Percentiles rank a stretch among this genome's conserved stretches.
Evolutionary conservation across 163 green algal genomes (phyloP).

Genomic region (Scenedesmus sp.): DNA sequence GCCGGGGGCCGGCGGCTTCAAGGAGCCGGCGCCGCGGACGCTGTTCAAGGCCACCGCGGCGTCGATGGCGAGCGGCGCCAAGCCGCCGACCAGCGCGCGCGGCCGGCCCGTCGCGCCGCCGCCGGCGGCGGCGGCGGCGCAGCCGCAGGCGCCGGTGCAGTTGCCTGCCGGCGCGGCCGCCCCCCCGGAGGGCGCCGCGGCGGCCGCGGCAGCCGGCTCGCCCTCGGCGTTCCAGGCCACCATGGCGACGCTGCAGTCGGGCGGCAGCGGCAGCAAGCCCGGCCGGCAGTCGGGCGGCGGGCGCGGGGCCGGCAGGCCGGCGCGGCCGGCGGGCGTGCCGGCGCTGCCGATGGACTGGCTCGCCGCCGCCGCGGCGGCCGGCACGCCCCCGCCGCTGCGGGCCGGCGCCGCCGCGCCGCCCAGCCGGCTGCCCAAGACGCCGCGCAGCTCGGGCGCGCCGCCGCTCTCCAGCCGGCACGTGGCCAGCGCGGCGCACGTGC

Average conservation of each 20-base stretch:
- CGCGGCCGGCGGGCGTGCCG: slow-evolving; percentile 8
- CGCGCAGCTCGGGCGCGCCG: neutral
- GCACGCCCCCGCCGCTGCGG: neutral
- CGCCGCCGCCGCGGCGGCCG: neutral
- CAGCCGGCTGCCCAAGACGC: slow-evolving; percentile 33
- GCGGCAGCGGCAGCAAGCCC: neutral
- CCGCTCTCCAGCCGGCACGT: slow-evolving; percentile 23
- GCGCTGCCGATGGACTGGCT: slow-evolving; percentile 12
- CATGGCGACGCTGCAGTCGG: slow-evolving; percentile 26
- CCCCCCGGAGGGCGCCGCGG: neutral
- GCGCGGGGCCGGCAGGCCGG: slow-evolving; percentile 5
- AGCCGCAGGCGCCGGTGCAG: neutral
- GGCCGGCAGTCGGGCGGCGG: too few relatives aligned
- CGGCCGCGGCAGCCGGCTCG: neutral
- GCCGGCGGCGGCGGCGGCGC: too few relatives aligned
- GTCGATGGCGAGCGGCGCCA: neutral
- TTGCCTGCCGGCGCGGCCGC: neutral
- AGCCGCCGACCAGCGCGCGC: neutral
- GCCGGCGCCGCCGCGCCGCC: slow-evolving; percentile 23
- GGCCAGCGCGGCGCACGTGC: slow-evolving; percentile 19
- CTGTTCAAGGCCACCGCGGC: slow-evolving; percentile 7
- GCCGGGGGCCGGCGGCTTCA: slow-evolving; percentile 12
- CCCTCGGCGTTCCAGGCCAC: slow-evolving; percentile 37
- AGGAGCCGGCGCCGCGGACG: slow-evolving; percentile 12
- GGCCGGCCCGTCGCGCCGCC: too few relatives aligned